Evolutionary conservation across 805 yeast genomes (phyloP).

Genomic region (Candida namnaoensis): DNA sequence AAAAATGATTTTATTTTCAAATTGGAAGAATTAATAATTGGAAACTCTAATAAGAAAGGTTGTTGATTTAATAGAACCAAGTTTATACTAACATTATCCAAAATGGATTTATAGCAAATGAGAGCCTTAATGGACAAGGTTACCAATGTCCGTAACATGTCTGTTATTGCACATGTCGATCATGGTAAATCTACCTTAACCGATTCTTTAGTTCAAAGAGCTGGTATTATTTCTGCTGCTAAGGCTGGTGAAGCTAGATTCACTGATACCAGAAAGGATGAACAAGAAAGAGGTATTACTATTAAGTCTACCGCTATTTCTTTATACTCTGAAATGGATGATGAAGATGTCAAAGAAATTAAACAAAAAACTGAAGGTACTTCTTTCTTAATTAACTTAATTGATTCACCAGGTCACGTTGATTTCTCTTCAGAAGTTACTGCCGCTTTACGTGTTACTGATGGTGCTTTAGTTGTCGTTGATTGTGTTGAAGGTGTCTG

Average conservation of each 20-base stretch:
- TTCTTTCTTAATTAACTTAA: constrained; percentile 94
- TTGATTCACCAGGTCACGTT: constrained; percentile 99
- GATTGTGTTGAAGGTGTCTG: constrained; percentile 99
- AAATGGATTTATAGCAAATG: constrained; percentile 52
- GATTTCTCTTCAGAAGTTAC: constrained; percentile 99
- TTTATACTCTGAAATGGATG: constrained; percentile 79
- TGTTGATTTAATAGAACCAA: not conserved
- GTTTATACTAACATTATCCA: constrained; percentile 8
- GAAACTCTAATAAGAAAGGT: no score
- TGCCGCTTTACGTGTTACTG: constrained; percentile 99
- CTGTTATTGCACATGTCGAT: constrained; percentile 99
- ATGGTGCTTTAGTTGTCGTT: constrained; percentile 99
- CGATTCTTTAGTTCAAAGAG: constrained; percentile 97
- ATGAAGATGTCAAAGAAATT: constrained; percentile 85
- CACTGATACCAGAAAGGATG: constrained; percentile 99
- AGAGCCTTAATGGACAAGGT: constrained; percentile 99
- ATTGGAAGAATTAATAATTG: no score
- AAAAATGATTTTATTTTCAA: no score
- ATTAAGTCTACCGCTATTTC: constrained; percentile 99
- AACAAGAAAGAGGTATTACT: constrained; percentile 99
- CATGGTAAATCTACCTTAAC: constrained; percentile 99
- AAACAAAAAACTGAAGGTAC: constrained; percentile 78
- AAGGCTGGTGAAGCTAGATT: constrained; percentile 99
- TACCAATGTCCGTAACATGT: constrained; percentile 99
- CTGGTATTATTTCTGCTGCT: constrained; percentile 99